phyloP scores from a whole-genome alignment of 1,284 basidiomycete species.

The Polyporus tsugae region DNA sequence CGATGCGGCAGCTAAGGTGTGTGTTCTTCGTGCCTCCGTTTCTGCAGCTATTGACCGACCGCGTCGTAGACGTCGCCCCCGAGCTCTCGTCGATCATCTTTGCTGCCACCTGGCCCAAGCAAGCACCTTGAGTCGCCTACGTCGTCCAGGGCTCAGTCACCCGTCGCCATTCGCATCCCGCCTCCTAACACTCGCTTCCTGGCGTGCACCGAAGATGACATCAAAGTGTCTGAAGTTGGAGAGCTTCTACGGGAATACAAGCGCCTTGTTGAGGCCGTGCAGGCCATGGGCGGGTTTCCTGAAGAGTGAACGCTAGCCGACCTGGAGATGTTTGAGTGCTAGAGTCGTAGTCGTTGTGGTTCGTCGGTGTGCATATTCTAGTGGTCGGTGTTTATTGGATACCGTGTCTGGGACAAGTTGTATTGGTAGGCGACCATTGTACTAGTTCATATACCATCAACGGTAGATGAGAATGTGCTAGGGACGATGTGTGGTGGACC shows the following conservation, averaged over 20 bases:
- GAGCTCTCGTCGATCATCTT: constrained; percentile 54
- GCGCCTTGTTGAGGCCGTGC: constrained; percentile 58
- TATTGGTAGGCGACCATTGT: neutral
- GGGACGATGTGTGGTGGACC: neutral
- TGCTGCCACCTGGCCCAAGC: constrained; percentile 43
- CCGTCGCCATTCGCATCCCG: constrained; percentile 46
- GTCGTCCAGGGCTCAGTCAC: constrained; percentile 57
- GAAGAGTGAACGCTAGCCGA: constrained; percentile 36
- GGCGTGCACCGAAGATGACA: constrained; percentile 74
- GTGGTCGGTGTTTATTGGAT: neutral
- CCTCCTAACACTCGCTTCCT: constrained; percentile 75
- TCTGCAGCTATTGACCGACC: neutral
- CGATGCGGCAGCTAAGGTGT: constrained; percentile 37
- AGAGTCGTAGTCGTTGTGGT: neutral
- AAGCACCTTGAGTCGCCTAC: constrained; percentile 47
- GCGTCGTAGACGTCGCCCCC: constrained; percentile 51
- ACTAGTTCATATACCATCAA: neutral
- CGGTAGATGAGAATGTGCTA: neutral
- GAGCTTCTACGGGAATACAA: constrained; percentile 81
- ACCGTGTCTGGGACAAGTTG: neutral
- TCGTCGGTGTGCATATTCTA: neutral
- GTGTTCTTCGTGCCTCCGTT: constrained; percentile 2
- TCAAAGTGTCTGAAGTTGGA: constrained; percentile 78
- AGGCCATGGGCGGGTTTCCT: constrained; percentile 51
- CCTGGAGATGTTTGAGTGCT: neutral